A percentile compares a stretch with the other conserved stretches of the same genome.
phyloP scores from a whole-genome alignment of 305 asterid genomes.

The Withania somnifera region DNA sequence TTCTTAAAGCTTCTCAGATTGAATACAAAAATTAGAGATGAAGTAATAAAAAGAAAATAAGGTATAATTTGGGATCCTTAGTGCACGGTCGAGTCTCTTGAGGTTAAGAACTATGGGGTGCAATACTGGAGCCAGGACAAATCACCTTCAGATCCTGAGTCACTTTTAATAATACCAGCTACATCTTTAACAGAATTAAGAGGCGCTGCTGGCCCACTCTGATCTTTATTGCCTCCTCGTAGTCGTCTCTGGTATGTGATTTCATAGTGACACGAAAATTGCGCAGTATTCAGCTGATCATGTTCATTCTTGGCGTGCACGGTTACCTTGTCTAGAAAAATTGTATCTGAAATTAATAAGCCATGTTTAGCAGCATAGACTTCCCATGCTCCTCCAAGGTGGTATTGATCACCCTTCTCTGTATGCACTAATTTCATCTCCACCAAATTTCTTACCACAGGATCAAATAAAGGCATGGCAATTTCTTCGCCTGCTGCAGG shows the following conservation, averaged over 20 bases:
- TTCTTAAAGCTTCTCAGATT: neutral
- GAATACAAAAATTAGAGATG: too few relatives aligned
- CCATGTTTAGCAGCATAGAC: neutral
- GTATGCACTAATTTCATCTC: constrained; percentile 3
- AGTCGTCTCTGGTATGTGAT: neutral
- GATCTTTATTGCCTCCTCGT: neutral
- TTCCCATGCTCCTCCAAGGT: neutral
- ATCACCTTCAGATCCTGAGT: neutral
- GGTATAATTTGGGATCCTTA: too few relatives aligned
- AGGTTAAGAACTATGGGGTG: neutral
- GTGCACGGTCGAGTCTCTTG: too few relatives aligned
- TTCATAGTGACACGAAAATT: neutral
- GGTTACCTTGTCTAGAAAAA: neutral
- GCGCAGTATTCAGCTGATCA: neutral
- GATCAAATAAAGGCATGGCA: neutral
- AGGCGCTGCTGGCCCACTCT: neutral
- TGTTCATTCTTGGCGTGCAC: neutral
- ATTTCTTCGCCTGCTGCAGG: neutral
- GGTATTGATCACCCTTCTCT: neutral
- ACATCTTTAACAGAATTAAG: neutral
- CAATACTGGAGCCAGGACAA: neutral
- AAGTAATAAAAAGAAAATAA: too few relatives aligned
- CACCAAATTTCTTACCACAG: neutral
- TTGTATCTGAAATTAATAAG: neutral
- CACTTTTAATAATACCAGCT: neutral